Base-by-base conservation (phyloP, 225 moss, liverwort and hornwort genomes). In the Pseudoscleropodium purum region DNA sequence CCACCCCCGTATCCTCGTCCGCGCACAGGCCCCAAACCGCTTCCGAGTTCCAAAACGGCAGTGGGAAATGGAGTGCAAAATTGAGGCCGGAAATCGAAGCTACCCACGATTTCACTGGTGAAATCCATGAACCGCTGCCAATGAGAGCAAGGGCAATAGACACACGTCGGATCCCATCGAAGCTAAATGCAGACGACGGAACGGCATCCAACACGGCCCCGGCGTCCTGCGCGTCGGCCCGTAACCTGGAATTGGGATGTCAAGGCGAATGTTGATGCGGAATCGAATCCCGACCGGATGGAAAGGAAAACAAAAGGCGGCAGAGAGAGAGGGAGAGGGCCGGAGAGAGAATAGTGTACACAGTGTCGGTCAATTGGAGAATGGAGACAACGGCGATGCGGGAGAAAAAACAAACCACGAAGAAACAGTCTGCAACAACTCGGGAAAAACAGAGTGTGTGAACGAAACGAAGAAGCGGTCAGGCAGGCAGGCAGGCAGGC, bases 131-230 rank as follows among this genome's bases (percentile, higher is more conserved):
- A 67, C 83, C 59, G n/a, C 43, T 17, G 64, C 64, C 87, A 79
- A 79, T 27, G 65, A 82, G 75, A 74, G 82, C 74, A 81, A 65
- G 56, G 47, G 16, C 72, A 86, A 66, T 43, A 84, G 84, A 56
- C 88, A 84, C 36, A 90, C 87, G 79, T 88, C 87, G 84, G 90
- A 91, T 88, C 90, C 90, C 90, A 88, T 91, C 68, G 90, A 87
- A 73, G 83, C 37, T 0, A 36, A 87, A 88, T 91, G 88, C 88
- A 64, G 79, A 69, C 75, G 60, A 82, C 30, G 82, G 68, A 77
- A 60, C 87, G 76, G 67, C 87, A 90, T 87, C 86, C 86, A 65
- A 59, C 67, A 67, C 87, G 45, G 78, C 83, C 80, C 77, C 27
- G 45, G 43, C 77, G 89, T 67, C 77, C 75, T 56, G 77, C 67